phyloP scores from a whole-genome alignment of 176 grass and related monocot species.

The Carex myosuroides region DNA sequence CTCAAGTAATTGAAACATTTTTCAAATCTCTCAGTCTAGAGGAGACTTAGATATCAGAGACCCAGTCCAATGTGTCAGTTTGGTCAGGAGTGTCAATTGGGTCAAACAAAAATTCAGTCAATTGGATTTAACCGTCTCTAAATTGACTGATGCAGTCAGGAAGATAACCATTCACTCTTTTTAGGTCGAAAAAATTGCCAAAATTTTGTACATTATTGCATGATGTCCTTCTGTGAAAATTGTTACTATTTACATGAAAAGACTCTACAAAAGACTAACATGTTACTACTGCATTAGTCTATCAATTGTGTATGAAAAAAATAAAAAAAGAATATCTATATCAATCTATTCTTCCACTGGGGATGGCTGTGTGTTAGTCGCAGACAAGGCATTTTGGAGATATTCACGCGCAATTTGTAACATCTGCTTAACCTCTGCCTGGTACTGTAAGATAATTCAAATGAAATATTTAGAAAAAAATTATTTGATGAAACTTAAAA shows the following conservation, averaged over 20 bases:
- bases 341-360: constrained; percentile 7
- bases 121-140: too few relatives aligned
- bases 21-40: too few relatives aligned
- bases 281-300: neutral
- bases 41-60: too few relatives aligned
- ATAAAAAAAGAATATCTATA: constrained; percentile 15
- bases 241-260: constrained; percentile 12
- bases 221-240: constrained; percentile 9
- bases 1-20: too few relatives aligned
- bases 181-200: neutral
- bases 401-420: constrained; percentile 48
- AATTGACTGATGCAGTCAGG: too few relatives aligned
- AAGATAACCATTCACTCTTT: too few relatives aligned
- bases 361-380: constrained; percentile 19
- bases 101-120: too few relatives aligned
- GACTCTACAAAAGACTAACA: neutral
- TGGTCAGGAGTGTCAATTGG: too few relatives aligned
- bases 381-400: constrained; percentile 36
- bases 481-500: neutral
- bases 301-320: constrained; percentile 23
- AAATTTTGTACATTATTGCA: constrained; percentile 13
- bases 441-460: constrained; percentile 48
- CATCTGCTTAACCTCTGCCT: constrained; percentile 67
- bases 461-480: neutral
- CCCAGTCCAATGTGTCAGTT: too few relatives aligned